phyloP scores from a whole-genome alignment of 768 basidiomycete genomes.

The Mrakia hoshinonis region DNA sequence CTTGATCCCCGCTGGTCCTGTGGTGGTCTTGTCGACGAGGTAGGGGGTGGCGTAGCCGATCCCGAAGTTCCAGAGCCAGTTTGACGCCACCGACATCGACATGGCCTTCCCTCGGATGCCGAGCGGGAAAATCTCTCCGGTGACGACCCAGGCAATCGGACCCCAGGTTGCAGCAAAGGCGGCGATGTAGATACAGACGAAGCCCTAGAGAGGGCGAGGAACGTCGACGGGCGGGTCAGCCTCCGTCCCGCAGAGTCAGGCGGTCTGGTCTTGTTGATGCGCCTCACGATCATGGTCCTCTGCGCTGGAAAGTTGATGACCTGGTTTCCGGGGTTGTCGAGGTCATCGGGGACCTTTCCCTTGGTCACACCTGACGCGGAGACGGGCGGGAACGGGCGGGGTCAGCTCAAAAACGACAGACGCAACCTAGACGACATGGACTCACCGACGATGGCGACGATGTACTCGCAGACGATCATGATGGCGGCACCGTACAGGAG shows the following conservation, averaged over 20 bases:
- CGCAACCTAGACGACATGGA: too few species aligned
- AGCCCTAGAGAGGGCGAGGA: conserved; percentile 36
- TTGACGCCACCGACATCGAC: conserved; percentile 61
- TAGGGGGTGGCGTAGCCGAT: conserved; percentile 28
- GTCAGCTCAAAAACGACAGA: too few species aligned
- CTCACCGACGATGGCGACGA: conserved; percentile 43
- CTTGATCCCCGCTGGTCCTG: conserved; percentile 21
- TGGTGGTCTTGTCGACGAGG: conserved; percentile 28
- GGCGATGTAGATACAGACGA: conserved; percentile 34
- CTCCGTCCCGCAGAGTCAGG: too few species aligned
- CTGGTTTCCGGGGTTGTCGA: too few species aligned
- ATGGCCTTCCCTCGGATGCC: conserved; percentile 74
- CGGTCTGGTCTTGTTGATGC: too few species aligned
- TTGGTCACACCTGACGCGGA: too few species aligned
- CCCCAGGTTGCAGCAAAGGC: conserved; percentile 45
- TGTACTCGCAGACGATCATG: conserved; percentile 78
- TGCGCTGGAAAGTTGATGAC: too few species aligned
- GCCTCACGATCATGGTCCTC: too few species aligned
- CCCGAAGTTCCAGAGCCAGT: conserved; percentile 3
- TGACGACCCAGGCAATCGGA: conserved; percentile 51
- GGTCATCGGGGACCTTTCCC: too few species aligned
- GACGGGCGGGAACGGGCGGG: too few species aligned
- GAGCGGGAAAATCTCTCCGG: conserved; percentile 65
- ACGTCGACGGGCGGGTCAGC: too few species aligned
- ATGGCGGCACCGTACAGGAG: conserved; percentile 68